These are phyloP conservation scores for Saccharomycopsis selenospora DNA, from an alignment of 805 yeast genomes.

Conservation along the genomic window DNA sequence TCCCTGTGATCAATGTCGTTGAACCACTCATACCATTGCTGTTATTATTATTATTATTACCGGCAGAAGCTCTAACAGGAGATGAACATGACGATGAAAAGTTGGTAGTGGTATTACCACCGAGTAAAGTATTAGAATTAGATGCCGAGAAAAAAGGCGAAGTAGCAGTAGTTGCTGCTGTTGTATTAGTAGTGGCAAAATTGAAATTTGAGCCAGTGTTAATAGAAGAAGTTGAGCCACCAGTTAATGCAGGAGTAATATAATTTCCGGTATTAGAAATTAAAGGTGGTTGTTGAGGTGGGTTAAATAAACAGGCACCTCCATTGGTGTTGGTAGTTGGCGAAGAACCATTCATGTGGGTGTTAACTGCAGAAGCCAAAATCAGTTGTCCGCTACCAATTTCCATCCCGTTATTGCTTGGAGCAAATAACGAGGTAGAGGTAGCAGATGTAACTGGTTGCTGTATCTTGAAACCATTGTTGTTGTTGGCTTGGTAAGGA, in stretches of 20 bases:
- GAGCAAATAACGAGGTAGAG: slow-evolving; percentile 9
- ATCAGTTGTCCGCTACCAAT: background rate
- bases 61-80: background rate
- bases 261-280: background rate
- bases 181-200: background rate
- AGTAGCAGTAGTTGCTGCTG: background rate
- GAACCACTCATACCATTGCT: too few species aligned
- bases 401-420: background rate
- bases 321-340: too few species aligned
- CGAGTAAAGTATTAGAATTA: background rate
- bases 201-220: background rate
- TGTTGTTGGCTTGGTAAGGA: background rate
- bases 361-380: background rate
- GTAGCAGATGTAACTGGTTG: background rate
- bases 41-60: background rate
- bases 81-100: background rate
- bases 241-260: background rate
- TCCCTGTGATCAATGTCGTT: background rate
- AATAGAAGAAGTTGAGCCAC: background rate
- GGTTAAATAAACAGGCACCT: too few species aligned
- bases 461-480: background rate
- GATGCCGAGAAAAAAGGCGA: background rate
- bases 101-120: slow-evolving; percentile 1
- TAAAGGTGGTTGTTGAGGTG: background rate
- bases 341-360: too few species aligned